These are phyloP conservation scores for Hordeum vulgare DNA, from an alignment of 176 grass and related monocot species.

Conservation along the genomic window MorexV3_pseudomolecules_assembly NC_058523.1:559901395-559901894, in stretches of 20 bases:
- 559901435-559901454: constrained; percentile 58
- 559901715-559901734: constrained; percentile 39
- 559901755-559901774: constrained; percentile 51
- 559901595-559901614: constrained; percentile 49
- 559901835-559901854: constrained; percentile 33
- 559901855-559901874: constrained; percentile 21
- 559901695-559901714: constrained; percentile 35
- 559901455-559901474: constrained; percentile 62
- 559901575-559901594: constrained; percentile 39
- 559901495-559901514: constrained; percentile 56
- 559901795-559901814: neutral
- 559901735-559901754: constrained; percentile 41
- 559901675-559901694: constrained; percentile 47
- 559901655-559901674: constrained; percentile 40
- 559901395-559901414: constrained; percentile 35
- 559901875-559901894: neutral
- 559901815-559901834: neutral
- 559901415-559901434: constrained; percentile 39
- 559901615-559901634: constrained; percentile 57
- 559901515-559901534: constrained; percentile 49
- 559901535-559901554: constrained; percentile 54
- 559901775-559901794: constrained; percentile 39
- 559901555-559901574: constrained; percentile 69
- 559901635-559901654: constrained; percentile 36
- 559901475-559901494: constrained; percentile 39